Percentiles rank a stretch among this genome's conserved stretches.
Conservation (phyloP, 1,284 basidiomycete genomes). For the Hemileia vastatrix region DNA sequence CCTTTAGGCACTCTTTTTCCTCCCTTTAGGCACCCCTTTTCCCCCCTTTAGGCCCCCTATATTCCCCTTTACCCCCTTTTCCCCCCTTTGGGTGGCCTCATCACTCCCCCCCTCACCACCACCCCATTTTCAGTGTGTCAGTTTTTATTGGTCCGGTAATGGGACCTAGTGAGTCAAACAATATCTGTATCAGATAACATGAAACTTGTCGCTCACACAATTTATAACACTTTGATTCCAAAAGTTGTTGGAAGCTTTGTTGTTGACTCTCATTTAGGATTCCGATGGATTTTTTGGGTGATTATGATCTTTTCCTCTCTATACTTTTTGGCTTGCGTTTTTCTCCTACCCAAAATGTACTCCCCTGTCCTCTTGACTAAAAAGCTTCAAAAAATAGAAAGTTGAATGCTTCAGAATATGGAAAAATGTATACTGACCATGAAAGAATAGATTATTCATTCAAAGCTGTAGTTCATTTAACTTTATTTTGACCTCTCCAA, state of each 20-base stretch:
- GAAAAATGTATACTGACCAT: constrained; percentile 52
- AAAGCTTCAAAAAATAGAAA: constrained; percentile 19
- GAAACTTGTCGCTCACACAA: background rate
- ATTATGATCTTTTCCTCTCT: constrained; percentile 4
- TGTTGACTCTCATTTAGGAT: constrained; percentile 8
- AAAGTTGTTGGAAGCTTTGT: constrained; percentile 15
- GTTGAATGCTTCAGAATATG: constrained; percentile 24
- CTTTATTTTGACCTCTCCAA: constrained; percentile 55
- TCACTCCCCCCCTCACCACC: too few species aligned
- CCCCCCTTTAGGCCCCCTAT: too few species aligned
- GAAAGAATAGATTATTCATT: constrained; percentile 56
- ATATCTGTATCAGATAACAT: background rate
- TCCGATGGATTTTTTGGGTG: constrained; percentile 18
- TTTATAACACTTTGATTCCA: background rate
- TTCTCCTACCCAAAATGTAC: constrained; percentile 50
- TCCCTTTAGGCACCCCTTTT: too few species aligned
- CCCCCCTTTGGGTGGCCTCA: too few species aligned
- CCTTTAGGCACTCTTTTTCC: too few species aligned
- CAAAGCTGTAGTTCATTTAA: constrained; percentile 52
- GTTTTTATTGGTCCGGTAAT: constrained; percentile 58
- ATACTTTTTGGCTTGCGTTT: background rate
- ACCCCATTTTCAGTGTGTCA: constrained; percentile 55
- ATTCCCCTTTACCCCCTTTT: too few species aligned
- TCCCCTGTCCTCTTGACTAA: constrained; percentile 50
- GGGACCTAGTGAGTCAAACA: constrained; percentile 11